phyloP scores from a whole-genome alignment of 441 rosid species.

The Eutrema salsugineum region DNA sequence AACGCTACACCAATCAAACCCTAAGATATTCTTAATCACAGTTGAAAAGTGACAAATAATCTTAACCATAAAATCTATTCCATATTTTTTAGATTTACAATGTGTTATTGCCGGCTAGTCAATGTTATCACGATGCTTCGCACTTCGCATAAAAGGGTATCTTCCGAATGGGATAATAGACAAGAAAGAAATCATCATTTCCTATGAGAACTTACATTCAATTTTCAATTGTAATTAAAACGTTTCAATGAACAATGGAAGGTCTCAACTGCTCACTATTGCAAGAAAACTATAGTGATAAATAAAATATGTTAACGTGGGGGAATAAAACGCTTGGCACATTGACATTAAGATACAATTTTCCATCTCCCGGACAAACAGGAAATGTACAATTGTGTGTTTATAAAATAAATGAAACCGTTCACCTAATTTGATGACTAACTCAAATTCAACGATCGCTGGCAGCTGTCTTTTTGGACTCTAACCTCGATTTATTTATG shows the following conservation, averaged over 20 bases:
- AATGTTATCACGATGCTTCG: neutral
- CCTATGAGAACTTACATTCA: no score
- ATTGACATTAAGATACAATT: neutral
- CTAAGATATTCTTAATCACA: neutral
- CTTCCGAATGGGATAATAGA: neutral
- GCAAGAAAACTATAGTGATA: neutral
- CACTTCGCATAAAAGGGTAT: neutral
- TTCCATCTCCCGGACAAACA: conserved; percentile 9
- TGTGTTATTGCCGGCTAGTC: neutral
- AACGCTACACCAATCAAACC: no score
- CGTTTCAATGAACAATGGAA: neutral
- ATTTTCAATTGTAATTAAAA: neutral
- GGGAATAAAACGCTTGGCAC: neutral
- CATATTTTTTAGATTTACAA: neutral
- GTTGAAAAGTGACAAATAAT: neutral
- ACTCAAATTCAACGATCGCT: neutral
- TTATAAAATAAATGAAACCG: neutral
- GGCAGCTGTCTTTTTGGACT: no score
- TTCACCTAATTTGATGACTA: conserved; percentile 11
- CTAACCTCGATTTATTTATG: no score
- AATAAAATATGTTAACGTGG: conserved; percentile 14
- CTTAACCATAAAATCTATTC: neutral
- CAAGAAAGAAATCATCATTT: no score
- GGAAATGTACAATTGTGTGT: neutral
- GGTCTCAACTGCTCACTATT: neutral